Conservation (phyloP, 108 stramenopile genomes). For the Nannochloropsis salina region DNA sequence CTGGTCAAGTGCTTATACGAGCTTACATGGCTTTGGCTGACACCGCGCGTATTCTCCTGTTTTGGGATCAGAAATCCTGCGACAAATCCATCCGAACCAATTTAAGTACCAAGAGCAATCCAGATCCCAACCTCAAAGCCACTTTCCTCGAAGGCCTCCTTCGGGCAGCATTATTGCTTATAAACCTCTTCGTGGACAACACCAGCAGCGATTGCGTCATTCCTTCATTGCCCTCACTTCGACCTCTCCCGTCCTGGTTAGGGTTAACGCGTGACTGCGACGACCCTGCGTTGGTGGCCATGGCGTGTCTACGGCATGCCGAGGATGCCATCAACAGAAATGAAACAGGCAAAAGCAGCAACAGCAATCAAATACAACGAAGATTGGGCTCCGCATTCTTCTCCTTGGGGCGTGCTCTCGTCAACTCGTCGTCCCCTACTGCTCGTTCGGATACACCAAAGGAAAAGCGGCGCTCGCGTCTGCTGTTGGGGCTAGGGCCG, state of each 20-base stretch:
- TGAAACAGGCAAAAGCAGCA: background rate
- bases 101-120: background rate
- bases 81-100: too few species aligned
- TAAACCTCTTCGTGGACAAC: background rate
- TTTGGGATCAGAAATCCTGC: background rate
- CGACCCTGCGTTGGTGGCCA: background rate
- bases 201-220: background rate
- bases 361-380: background rate
- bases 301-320: background rate
- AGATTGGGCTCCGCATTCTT: background rate
- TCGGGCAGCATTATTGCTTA: background rate
- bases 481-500: background rate
- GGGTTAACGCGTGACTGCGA: background rate
- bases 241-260: background rate
- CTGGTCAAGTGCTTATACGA: background rate
- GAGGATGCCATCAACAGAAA: background rate
- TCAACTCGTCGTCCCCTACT: background rate
- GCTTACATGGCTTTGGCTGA: constrained; percentile 1
- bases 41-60: background rate
- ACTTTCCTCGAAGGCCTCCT: background rate
- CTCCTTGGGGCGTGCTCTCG: background rate
- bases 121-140: background rate
- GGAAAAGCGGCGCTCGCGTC: background rate
- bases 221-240: background rate
- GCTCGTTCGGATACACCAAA: background rate